Conservation (phyloP, 2,329 filamentous ascomycete species). For the Dactylellina leptospora region DNA sequence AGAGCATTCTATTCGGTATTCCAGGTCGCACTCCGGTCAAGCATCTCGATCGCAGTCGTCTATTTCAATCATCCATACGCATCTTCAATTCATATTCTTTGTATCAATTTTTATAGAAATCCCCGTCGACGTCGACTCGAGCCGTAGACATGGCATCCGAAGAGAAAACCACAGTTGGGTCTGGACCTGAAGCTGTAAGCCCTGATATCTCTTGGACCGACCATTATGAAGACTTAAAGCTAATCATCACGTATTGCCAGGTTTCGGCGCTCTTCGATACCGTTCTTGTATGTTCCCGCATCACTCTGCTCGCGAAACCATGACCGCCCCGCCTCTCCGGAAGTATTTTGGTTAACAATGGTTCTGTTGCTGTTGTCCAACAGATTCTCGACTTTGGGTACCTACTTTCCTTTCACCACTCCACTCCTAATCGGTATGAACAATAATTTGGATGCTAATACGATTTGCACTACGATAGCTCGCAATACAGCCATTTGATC, state of each 20-base stretch:
- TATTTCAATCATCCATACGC: not conserved
- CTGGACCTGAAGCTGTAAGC: constrained; percentile 40
- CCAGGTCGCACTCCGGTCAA: not conserved
- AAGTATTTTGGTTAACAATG: constrained; percentile 41
- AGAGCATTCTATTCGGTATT: constrained; percentile 5
- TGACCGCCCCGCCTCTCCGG: not conserved
- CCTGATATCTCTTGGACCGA: not conserved
- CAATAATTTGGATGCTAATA: not conserved
- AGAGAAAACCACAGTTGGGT: constrained; percentile 34
- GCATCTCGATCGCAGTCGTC: not conserved
- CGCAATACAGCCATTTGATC: constrained; percentile 78
- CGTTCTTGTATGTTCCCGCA: constrained; percentile 55
- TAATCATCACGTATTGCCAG: constrained; percentile 34
- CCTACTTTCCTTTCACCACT: not conserved
- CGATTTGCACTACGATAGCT: constrained; percentile 58
- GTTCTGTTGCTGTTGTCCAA: constrained; percentile 3
- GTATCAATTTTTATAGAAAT: not conserved
- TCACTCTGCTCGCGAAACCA: not conserved
- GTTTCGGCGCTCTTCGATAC: constrained; percentile 57
- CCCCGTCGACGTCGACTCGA: not conserved
- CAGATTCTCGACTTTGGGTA: constrained; percentile 58
- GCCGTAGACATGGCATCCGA: constrained; percentile 8
- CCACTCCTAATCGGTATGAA: not conserved
- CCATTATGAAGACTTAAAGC: not conserved
- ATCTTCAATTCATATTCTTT: constrained; percentile 1